These are phyloP conservation scores for Gossypium aridum DNA, from an alignment of 441 rosid species.

Conservation along the genomic window DNA sequence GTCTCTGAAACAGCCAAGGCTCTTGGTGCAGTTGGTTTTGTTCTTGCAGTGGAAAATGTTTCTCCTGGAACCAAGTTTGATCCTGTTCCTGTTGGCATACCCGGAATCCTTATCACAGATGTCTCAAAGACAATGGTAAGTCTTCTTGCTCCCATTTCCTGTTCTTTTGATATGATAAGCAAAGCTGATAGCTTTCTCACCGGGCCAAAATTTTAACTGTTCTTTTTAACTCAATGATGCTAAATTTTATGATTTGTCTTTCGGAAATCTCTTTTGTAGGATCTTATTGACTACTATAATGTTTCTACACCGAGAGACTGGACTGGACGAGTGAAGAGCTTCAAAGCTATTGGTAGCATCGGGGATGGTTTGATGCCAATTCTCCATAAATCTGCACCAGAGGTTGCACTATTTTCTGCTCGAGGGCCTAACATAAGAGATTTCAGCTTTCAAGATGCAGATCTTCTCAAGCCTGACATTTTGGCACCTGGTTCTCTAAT, in stretches of 20 bases:
- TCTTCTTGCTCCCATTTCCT: not conserved
- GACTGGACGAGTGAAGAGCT: slow-evolving; percentile 87
- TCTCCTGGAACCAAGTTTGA: slow-evolving; percentile 96
- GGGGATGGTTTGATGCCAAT: slow-evolving; percentile 90
- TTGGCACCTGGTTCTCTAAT: slow-evolving; percentile 95
- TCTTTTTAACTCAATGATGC: not conserved
- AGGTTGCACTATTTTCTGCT: slow-evolving; percentile 92
- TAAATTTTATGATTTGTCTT: not conserved
- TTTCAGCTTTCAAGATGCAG: slow-evolving; percentile 93
- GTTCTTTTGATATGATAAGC: not conserved
- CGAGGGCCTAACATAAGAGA: slow-evolving; percentile 95
- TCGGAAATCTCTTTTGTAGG: slow-evolving; percentile 39
- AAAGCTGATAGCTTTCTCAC: not conserved
- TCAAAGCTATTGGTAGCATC: slow-evolving; percentile 81
- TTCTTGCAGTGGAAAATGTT: slow-evolving; percentile 90
- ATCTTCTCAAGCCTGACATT: slow-evolving; percentile 97
- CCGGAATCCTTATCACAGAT: slow-evolving; percentile 87
- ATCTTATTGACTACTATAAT: slow-evolving; percentile 90
- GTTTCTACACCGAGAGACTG: slow-evolving; percentile 83
- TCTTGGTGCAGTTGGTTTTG: slow-evolving; percentile 95
- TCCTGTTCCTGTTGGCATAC: slow-evolving; percentile 83
- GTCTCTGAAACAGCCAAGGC: slow-evolving; percentile 88
- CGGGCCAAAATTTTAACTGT: not conserved
- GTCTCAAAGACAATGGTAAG: slow-evolving; percentile 77
- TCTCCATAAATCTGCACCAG: slow-evolving; percentile 97